Evolutionary conservation across 441 rosid genomes (phyloP).

Genomic region (Populus trichocarpa): DNA sequence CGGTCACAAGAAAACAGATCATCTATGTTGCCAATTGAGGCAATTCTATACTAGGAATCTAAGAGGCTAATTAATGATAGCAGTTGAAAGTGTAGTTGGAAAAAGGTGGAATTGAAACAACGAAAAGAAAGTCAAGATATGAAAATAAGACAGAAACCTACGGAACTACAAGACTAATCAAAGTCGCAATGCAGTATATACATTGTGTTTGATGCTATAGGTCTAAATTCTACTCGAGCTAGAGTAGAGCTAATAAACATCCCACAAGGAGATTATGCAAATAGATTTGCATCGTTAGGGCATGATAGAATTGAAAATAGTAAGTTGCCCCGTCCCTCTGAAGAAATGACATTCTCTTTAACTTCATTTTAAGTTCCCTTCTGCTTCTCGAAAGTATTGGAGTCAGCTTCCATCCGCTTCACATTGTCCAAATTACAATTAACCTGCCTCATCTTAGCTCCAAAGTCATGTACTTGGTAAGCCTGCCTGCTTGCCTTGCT

Average conservation of each 20-base stretch:
- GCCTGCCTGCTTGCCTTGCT: slow-evolving; percentile 1
- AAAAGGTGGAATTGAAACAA: background rate
- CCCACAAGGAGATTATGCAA: background rate
- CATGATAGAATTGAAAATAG: background rate
- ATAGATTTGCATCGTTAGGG: background rate
- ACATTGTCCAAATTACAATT: slow-evolving; percentile 7
- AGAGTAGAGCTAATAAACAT: slow-evolving; percentile 17
- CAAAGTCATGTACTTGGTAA: background rate
- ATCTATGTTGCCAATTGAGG: slow-evolving; percentile 15
- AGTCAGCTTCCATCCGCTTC: slow-evolving; percentile 24
- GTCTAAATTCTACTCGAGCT: slow-evolving; percentile 15
- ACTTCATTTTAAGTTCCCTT: slow-evolving; percentile 10
- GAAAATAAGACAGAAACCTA: slow-evolving; percentile 22
- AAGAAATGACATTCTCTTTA: slow-evolving; percentile 4
- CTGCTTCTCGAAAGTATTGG: slow-evolving; percentile 11
- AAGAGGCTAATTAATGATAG: slow-evolving; percentile 15
- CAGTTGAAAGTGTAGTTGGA: background rate
- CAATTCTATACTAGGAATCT: slow-evolving; percentile 11
- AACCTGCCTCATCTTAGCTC: slow-evolving; percentile 12
- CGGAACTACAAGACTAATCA: slow-evolving; percentile 1
- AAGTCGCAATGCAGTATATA: slow-evolving; percentile 25
- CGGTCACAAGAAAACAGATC: slow-evolving; percentile 4
- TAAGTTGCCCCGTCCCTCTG: slow-evolving; percentile 13
- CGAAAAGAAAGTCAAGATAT: slow-evolving; percentile 3
- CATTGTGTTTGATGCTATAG: slow-evolving; percentile 23